Evolutionary conservation across 148 eudicot species (phyloP), one percentile per base, ranked within the genome.

Genomic region (Diospyros kaki): DNA sequence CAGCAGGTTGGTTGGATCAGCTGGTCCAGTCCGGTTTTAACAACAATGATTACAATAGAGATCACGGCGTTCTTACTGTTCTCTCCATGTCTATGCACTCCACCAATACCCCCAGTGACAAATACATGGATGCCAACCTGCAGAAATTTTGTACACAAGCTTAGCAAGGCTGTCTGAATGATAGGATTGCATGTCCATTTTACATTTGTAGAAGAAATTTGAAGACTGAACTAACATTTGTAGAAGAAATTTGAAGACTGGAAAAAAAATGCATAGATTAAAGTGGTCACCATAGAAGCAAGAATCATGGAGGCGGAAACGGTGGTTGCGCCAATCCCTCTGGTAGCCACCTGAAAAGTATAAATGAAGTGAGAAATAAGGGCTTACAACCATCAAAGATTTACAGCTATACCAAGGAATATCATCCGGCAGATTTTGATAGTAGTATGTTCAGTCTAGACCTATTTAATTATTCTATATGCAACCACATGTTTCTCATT

Each of bases 71-170:
- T 45, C 85, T 81, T 81, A 95, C 99, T 88, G 71, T 81, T 86
- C 85, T 96, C 95, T 73, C 98, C 98, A 81, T 88, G 87, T 75
- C 94, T 88, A 75, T 96, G 99, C 51, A 96, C 99, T 81, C 99
- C 99, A 18, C 99, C 99, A 62, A 88, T 89, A 55, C 98, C 99
- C 38, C 99, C 99, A 8, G 99, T 96, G 70, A 89, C 99, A 81
- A 96, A 96, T 70, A 93, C 82, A 72, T 84, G 80, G 64, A 96
- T 96, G 69, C 98, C 98, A 81, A 87, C 99, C 98, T 95, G 88
- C 81, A 84, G 43, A 81, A 66, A 40, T 54, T 18, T 54, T 74
- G 56, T 44, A 9, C 46, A 59, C 15, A 15, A 54, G 9, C 55
- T 63, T 50, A 56, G 63, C 7, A 18, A 55, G 64, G 45, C 53